Evolutionary conservation across 2,329 filamentous ascomycete species (phyloP).

Genomic region (Colletotrichum truncatum): DNA sequence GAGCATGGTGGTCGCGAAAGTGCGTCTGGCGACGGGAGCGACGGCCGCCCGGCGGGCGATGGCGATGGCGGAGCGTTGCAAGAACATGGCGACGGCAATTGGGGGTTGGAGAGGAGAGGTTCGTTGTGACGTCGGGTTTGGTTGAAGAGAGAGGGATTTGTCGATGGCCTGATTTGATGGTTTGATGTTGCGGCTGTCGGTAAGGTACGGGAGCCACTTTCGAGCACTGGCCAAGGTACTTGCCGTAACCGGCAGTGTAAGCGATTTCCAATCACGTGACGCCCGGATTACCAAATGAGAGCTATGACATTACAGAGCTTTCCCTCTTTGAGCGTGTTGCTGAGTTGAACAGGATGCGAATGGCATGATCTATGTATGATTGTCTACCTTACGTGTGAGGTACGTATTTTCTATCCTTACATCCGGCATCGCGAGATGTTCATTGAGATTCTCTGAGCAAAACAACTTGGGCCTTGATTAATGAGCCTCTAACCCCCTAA

Average conservation of each 20-base stretch:
- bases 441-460: background rate
- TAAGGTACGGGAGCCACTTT: conserved; percentile 27
- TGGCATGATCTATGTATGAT: background rate
- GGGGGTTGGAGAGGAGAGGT: conserved; percentile 30
- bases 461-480: too few species aligned
- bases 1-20: conserved; percentile 67
- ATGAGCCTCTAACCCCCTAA: too few species aligned
- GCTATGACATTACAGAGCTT: conserved; percentile 17
- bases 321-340: background rate
- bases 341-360: background rate
- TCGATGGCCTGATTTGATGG: conserved; percentile 56
- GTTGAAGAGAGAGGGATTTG: conserved; percentile 54
- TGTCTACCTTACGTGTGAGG: background rate
- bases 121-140: conserved; percentile 31
- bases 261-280: conserved; percentile 28
- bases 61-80: conserved; percentile 70
- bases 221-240: conserved; percentile 32
- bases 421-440: background rate
- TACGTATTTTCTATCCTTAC: background rate
- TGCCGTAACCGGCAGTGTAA: conserved; percentile 32
- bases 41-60: conserved; percentile 69
- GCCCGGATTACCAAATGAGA: conserved; percentile 7
- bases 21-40: conserved; percentile 63
- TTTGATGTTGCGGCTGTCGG: conserved; percentile 37
- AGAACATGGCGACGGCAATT: conserved; percentile 62